Percentiles rank a stretch among this genome's conserved stretches.
Evolutionary conservation across 257 asterid species (phyloP).

Genomic region (Catharanthus roseus): DNA sequence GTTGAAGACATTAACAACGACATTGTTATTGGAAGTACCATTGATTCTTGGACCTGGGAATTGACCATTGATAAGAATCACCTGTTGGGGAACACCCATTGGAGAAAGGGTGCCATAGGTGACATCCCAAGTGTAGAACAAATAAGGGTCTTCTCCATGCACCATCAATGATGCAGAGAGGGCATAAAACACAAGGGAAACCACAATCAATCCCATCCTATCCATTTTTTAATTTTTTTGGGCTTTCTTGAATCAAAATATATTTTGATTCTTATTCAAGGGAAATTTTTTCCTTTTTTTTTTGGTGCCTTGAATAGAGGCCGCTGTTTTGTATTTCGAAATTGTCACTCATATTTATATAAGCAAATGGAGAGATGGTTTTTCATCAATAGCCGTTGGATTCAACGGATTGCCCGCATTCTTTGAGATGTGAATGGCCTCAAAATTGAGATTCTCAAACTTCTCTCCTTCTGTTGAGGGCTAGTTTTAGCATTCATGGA

Average conservation of each 20-base stretch:
- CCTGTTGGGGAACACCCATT: slow-evolving; percentile 52
- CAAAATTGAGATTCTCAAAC: neutral
- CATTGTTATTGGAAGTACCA: slow-evolving; percentile 65
- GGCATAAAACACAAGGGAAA: slow-evolving; percentile 18
- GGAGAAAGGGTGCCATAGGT: slow-evolving; percentile 53
- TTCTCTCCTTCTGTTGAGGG: neutral
- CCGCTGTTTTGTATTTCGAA: neutral
- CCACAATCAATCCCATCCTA: slow-evolving; percentile 12
- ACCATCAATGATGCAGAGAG: slow-evolving; percentile 22
- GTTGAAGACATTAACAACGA: slow-evolving; percentile 50
- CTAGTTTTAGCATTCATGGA: neutral
- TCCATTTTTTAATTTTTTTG: slow-evolving; percentile 13
- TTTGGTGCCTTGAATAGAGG: slow-evolving; percentile 8
- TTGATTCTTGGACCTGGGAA: slow-evolving; percentile 71
- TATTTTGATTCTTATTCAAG: neutral
- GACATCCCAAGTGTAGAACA: slow-evolving; percentile 43
- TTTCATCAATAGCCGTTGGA: neutral
- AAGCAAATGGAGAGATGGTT: neutral
- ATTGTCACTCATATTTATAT: neutral
- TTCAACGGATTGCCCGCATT: neutral
- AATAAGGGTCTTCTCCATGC: slow-evolving; percentile 44
- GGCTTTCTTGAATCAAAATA: neutral
- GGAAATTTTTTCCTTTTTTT: no score
- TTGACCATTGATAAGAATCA: slow-evolving; percentile 51
- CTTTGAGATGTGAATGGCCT: neutral